Conservation (phyloP, 2,329 filamentous ascomycete genomes). For the Cytospora schulzeri region DNA sequence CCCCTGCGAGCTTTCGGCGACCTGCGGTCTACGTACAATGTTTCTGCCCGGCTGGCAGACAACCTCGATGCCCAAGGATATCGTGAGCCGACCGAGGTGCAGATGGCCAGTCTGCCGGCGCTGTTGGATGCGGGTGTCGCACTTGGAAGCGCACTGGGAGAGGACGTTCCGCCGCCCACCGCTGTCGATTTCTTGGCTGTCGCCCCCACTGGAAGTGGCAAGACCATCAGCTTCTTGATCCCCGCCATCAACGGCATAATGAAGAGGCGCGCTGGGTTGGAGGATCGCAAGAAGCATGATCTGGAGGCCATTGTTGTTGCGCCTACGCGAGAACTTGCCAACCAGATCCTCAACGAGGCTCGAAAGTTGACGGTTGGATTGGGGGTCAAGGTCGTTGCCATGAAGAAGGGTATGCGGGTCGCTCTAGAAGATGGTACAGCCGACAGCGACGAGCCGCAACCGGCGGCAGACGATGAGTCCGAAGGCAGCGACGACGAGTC, state of each 20-base stretch:
- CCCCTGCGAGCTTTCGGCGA: constrained; percentile 78
- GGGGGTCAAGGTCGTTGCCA: constrained; percentile 75
- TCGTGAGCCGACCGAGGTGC: constrained; percentile 86
- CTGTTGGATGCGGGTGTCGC: constrained; percentile 63
- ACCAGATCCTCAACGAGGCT: constrained; percentile 82
- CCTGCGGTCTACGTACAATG: constrained; percentile 69
- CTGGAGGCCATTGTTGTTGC: constrained; percentile 73
- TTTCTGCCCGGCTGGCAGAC: constrained; percentile 71
- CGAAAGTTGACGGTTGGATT: constrained; percentile 78
- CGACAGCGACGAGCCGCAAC: constrained; percentile 43
- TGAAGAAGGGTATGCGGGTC: constrained; percentile 83
- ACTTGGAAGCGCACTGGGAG: constrained; percentile 42
- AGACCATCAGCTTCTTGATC: constrained; percentile 91
- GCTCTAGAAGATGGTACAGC: constrained; percentile 46
- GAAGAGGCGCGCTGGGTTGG: constrained; percentile 48
- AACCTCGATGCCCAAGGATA: constrained; percentile 88
- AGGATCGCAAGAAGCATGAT: constrained; percentile 50
- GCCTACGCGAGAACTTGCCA: constrained; percentile 76
- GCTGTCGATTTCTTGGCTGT: constrained; percentile 79
- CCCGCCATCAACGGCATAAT: constrained; percentile 80
- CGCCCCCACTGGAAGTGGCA: constrained; percentile 93
- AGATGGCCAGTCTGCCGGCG: constrained; percentile 82
- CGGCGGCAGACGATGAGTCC: constrained; percentile 40
- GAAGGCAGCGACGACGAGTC: constrained; percentile 35
- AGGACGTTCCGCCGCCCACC: constrained; percentile 37